These are phyloP conservation scores for Amorphotheca resinae DNA, from an alignment of 495 filamentous ascomycete species.

Conservation along the genomic window DNA sequence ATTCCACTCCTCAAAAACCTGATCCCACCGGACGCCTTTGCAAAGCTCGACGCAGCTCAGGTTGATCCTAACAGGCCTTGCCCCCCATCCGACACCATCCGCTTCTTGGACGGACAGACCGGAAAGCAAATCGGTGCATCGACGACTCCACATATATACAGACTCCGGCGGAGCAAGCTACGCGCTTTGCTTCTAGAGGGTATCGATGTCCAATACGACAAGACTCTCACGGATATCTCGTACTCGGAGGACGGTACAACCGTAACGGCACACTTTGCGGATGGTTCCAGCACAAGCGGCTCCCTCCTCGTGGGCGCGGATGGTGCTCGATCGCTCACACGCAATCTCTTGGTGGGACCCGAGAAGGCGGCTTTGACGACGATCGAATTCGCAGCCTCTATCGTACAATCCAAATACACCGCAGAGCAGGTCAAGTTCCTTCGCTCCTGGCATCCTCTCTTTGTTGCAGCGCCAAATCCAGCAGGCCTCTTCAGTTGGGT, in stretches of 20 bases:
- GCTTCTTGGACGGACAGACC: slow-evolving; percentile 29
- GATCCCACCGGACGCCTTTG: slow-evolving; percentile 24
- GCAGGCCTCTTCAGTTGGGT: slow-evolving; percentile 15
- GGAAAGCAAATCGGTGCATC: slow-evolving; percentile 26
- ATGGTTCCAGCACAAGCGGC: slow-evolving; percentile 24
- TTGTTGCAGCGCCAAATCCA: slow-evolving; percentile 13
- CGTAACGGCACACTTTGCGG: slow-evolving; percentile 27
- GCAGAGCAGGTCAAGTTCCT: slow-evolving; percentile 25
- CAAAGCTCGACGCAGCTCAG: slow-evolving; percentile 26
- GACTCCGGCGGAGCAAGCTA: slow-evolving; percentile 29
- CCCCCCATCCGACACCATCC: slow-evolving; percentile 22
- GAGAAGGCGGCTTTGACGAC: slow-evolving; percentile 15
- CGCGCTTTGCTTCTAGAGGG: slow-evolving; percentile 27
- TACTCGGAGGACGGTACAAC: not conserved
- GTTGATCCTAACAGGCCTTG: slow-evolving; percentile 27
- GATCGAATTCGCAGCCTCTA: slow-evolving; percentile 24
- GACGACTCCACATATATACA: slow-evolving; percentile 25
- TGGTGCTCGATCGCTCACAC: slow-evolving; percentile 26
- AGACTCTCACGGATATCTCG: slow-evolving; percentile 1
- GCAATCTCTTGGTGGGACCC: slow-evolving; percentile 26
- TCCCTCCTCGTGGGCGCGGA: slow-evolving; percentile 30
- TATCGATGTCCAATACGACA: slow-evolving; percentile 11
- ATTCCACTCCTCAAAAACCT: slow-evolving; percentile 25
- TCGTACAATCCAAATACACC: slow-evolving; percentile 22
- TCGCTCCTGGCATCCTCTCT: slow-evolving; percentile 21